Evolutionary conservation across 2,329 filamentous ascomycete species (phyloP).

Genomic region (Emmonsia crescens): DNA sequence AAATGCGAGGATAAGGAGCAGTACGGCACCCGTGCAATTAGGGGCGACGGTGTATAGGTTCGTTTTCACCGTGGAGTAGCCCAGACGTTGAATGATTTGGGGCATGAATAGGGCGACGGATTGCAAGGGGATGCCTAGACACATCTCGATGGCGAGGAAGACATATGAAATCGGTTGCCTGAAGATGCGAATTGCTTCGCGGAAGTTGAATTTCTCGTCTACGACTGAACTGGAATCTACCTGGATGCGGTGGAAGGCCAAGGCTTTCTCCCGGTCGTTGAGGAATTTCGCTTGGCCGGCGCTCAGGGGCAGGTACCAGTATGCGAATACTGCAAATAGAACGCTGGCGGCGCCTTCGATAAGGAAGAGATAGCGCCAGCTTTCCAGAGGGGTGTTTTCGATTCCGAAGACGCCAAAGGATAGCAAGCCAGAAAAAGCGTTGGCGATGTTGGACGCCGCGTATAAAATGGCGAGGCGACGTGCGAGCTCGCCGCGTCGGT

Average conservation of each 20-base stretch:
- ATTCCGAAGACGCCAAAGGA: slow-evolving; percentile 54
- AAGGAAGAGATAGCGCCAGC: slow-evolving; percentile 45
- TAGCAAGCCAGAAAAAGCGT: slow-evolving; percentile 51
- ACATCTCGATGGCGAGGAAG: slow-evolving; percentile 48
- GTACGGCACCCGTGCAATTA: slow-evolving; percentile 61
- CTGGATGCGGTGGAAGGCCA: slow-evolving; percentile 64
- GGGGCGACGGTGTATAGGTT: slow-evolving; percentile 78
- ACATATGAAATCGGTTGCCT: slow-evolving; percentile 44
- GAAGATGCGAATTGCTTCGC: slow-evolving; percentile 43
- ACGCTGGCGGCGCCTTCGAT: slow-evolving; percentile 52
- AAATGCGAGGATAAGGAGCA: slow-evolving; percentile 64
- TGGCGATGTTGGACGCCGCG: slow-evolving; percentile 63
- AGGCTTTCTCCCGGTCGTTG: slow-evolving; percentile 51
- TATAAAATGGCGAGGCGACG: slow-evolving; percentile 64
- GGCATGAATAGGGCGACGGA: slow-evolving; percentile 48
- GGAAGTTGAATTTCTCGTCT: slow-evolving; percentile 44
- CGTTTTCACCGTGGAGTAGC: slow-evolving; percentile 50
- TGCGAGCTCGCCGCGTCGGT: slow-evolving; percentile 59
- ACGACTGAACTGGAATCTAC: slow-evolving; percentile 60
- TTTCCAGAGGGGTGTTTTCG: slow-evolving; percentile 35
- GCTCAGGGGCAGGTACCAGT: slow-evolving; percentile 56
- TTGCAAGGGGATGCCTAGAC: slow-evolving; percentile 49
- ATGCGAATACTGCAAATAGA: slow-evolving; percentile 52
- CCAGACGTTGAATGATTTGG: slow-evolving; percentile 45
- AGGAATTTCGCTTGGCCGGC: slow-evolving; percentile 57